Conservation (phyloP, 352 stramenopile genomes). For the Globisporangium rhizosaccharum region DNA sequence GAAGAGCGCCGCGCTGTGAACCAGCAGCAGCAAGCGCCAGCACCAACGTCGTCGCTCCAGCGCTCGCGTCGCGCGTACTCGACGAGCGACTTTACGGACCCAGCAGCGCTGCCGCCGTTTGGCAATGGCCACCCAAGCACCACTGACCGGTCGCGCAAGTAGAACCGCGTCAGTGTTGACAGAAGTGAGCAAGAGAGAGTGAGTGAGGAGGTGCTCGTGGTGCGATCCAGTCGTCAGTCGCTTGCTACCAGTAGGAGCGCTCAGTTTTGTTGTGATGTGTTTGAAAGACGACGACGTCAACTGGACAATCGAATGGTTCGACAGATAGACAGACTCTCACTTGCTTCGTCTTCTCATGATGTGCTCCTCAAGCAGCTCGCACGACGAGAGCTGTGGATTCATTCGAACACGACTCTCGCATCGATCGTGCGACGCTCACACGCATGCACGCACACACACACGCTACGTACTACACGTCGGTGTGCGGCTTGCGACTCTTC, state of each 20-base stretch:
- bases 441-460: neutral
- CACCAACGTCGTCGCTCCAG: conserved; percentile 36
- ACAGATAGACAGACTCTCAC: no score
- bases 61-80: conserved; percentile 56
- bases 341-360: no score
- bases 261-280: neutral
- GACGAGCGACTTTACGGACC: conserved; percentile 48
- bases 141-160: conserved; percentile 9
- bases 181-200: neutral
- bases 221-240: no score
- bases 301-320: no score
- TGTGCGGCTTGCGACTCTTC: conserved; percentile 36
- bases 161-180: neutral
- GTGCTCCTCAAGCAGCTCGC: no score
- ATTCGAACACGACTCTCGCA: no score
- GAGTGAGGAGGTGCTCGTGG: neutral
- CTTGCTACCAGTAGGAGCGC: neutral
- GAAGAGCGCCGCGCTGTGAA: conserved; percentile 32
- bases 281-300: neutral
- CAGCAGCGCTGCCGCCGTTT: conserved; percentile 7
- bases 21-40: conserved; percentile 24
- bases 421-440: no score
- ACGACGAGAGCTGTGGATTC: no score
- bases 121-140: conserved; percentile 1
- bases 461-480: conserved; percentile 13